These are phyloP conservation scores for Cylindrotheca fusiformis DNA, from an alignment of 108 stramenopile genomes.

Conservation along the genomic window DNA sequence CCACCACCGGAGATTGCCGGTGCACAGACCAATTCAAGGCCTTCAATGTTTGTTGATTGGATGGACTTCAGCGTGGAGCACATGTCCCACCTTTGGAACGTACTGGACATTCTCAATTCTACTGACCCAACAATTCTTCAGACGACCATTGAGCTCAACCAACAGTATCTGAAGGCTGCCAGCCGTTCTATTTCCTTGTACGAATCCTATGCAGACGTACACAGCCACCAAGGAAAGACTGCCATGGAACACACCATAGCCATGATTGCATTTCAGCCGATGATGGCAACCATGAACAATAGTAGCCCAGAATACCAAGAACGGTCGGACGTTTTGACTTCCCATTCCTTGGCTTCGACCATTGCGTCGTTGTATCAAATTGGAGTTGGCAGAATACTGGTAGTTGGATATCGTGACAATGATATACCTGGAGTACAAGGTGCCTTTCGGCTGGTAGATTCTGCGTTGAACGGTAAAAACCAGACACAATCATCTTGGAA, in stretches of 20 bases:
- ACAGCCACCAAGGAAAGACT: background rate
- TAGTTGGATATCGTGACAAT: conserved; percentile 1
- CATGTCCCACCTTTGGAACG: background rate
- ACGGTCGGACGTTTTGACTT: background rate
- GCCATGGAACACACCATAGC: conserved; percentile 14
- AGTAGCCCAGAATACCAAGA: background rate
- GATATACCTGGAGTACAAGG: background rate
- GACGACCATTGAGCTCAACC: background rate
- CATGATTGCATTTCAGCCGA: conserved; percentile 15
- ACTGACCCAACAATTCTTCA: background rate
- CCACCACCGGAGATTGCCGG: background rate
- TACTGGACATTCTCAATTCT: background rate
- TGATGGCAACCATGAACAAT: background rate
- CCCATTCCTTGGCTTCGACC: conserved; percentile 1
- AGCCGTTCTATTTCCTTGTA: background rate
- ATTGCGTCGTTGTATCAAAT: conserved; percentile 7
- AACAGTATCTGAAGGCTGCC: background rate
- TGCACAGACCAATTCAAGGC: background rate
- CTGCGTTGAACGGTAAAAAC: background rate
- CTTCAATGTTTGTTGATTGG: background rate
- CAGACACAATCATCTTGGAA: background rate
- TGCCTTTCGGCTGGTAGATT: background rate
- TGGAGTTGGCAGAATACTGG: background rate
- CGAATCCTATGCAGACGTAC: background rate
- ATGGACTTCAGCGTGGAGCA: background rate